Evolutionary conservation across 106 monocot genomes (phyloP).

Genomic region (Allium fistulosum): DNA sequence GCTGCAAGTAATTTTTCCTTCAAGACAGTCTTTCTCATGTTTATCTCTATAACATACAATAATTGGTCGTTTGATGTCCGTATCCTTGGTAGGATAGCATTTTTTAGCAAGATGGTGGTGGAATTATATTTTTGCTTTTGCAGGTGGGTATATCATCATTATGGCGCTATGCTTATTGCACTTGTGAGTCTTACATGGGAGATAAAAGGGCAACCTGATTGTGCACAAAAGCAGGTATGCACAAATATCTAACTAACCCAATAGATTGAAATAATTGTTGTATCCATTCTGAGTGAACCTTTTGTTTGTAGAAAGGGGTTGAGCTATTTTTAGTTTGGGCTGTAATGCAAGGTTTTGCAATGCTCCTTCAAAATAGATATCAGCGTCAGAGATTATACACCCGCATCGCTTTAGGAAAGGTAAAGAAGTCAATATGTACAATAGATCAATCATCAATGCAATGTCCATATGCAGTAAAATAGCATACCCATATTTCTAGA

Average conservation of each 20-base stretch:
- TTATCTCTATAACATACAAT: no score
- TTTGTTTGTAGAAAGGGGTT: slow-evolving; percentile 55
- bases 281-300: slow-evolving; percentile 3
- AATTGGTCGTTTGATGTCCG: not conserved
- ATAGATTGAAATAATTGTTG: not conserved
- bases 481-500: no score
- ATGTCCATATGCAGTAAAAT: no score
- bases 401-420: slow-evolving; percentile 92
- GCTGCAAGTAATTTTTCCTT: no score
- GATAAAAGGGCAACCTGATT: slow-evolving; percentile 85
- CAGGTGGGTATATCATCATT: slow-evolving; percentile 98
- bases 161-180: slow-evolving; percentile 80
- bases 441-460: no score
- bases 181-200: slow-evolving; percentile 97
- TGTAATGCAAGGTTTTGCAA: slow-evolving; percentile 84
- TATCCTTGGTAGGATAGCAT: not conserved
- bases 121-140: slow-evolving; percentile 10
- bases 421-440: not conserved
- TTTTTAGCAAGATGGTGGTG: not conserved
- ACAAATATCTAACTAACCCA: not conserved
- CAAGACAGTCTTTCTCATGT: no score
- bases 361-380: slow-evolving; percentile 88
- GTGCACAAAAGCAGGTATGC: slow-evolving; percentile 72
- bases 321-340: slow-evolving; percentile 72
- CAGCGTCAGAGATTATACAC: slow-evolving; percentile 85